Conservation (phyloP, 2,329 filamentous ascomycete genomes). For the Nemania abortiva region DNA sequence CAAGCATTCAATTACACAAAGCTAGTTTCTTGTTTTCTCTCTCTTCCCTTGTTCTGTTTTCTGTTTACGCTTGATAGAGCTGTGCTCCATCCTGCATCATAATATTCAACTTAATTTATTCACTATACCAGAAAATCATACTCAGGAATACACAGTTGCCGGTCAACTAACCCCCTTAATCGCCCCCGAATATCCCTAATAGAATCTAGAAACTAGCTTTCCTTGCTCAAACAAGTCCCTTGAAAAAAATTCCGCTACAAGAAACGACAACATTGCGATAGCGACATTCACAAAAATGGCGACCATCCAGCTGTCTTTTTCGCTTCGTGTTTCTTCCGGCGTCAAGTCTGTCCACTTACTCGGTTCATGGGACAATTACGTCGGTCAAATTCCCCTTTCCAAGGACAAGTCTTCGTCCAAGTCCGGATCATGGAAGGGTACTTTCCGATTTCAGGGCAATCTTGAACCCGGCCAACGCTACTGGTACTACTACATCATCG, state of each 20-base stretch:
- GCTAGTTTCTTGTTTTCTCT: slow-evolving; percentile 65
- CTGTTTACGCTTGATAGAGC: slow-evolving; percentile 61
- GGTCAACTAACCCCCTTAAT: slow-evolving; percentile 63
- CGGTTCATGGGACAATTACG: slow-evolving; percentile 98
- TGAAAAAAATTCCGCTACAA: slow-evolving; percentile 53
- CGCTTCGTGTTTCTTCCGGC: slow-evolving; percentile 93
- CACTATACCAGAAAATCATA: slow-evolving; percentile 51
- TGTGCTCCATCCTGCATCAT: slow-evolving; percentile 63
- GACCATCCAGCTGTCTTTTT: slow-evolving; percentile 93
- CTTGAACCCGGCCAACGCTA: slow-evolving; percentile 91
- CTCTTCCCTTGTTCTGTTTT: slow-evolving; percentile 66
- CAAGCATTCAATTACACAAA: slow-evolving; percentile 71
- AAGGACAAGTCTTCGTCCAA: slow-evolving; percentile 87
- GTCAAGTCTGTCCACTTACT: slow-evolving; percentile 98
- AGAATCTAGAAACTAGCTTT: slow-evolving; percentile 65
- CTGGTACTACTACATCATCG: slow-evolving; percentile 99
- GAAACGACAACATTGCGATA: slow-evolving; percentile 55
- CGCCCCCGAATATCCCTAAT: slow-evolving; percentile 56
- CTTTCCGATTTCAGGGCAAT: slow-evolving; percentile 94
- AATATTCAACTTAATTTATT: slow-evolving; percentile 47
- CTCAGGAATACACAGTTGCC: slow-evolving; percentile 58
- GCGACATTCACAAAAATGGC: slow-evolving; percentile 74
- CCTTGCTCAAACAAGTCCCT: slow-evolving; percentile 64
- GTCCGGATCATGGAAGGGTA: slow-evolving; percentile 92
- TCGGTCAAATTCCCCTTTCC: slow-evolving; percentile 91